Conservation (phyloP, 257 asterid genomes). For the Solanum paucissectum region DNA sequence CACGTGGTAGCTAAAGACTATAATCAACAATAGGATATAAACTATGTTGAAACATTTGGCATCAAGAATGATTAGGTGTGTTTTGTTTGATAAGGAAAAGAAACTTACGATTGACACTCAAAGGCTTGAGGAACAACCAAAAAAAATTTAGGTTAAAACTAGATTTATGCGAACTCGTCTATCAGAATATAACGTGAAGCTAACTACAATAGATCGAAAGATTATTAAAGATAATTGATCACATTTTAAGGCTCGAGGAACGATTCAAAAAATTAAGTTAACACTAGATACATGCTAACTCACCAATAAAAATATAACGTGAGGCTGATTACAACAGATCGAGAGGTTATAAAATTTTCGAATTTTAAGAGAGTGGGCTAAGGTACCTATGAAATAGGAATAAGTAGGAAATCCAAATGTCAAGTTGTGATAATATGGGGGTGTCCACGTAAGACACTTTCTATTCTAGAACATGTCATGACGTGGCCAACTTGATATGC, state of each 20-base stretch:
- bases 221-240: not conserved
- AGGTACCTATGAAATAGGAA: not conserved
- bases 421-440: not conserved
- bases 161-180: not conserved
- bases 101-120: not conserved
- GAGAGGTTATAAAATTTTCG: not conserved
- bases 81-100: not conserved
- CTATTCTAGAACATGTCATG: conserved; percentile 4
- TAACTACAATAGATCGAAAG: not conserved
- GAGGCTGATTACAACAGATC: not conserved
- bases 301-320: not conserved
- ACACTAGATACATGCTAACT: not conserved
- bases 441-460: conserved; percentile 8
- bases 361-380: not conserved
- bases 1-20: not conserved
- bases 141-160: not conserved
- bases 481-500: conserved; percentile 8
- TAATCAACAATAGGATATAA: not conserved
- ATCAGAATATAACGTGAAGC: not conserved
- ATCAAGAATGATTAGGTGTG: not conserved
- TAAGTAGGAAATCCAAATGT: conserved; percentile 35
- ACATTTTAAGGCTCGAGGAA: not conserved
- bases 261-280: not conserved
- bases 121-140: not conserved
- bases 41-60: not conserved